Conservation (phyloP, 768 basidiomycete genomes). For the Tremella yokohamensis region DNA sequence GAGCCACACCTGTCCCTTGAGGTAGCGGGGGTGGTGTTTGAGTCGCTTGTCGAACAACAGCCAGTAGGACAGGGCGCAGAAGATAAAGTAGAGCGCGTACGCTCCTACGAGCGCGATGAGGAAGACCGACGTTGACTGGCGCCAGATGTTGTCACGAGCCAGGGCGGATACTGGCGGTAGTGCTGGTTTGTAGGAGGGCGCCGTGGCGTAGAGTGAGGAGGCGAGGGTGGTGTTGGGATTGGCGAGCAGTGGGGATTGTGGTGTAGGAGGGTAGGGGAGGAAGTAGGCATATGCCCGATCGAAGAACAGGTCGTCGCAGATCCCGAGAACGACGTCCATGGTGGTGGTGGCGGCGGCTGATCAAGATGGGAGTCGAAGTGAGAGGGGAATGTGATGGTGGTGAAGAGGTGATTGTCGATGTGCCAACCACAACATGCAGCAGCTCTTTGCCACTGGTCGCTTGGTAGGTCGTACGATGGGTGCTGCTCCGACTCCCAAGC, state of each 20-base stretch:
- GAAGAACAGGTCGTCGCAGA: constrained; percentile 68
- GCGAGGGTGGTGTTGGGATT: constrained; percentile 25
- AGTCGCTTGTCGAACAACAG: constrained; percentile 88
- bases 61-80: constrained; percentile 77
- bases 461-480: no score
- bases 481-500: no score
- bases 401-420: no score
- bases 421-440: no score
- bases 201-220: constrained; percentile 30
- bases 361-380: no score
- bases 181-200: constrained; percentile 48
- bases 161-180: constrained; percentile 24
- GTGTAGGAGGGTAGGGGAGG: constrained; percentile 56
- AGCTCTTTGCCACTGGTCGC: no score
- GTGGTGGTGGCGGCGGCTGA: constrained; percentile 7
- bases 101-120: constrained; percentile 75
- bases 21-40: constrained; percentile 92
- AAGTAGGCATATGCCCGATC: constrained; percentile 75
- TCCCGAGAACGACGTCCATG: constrained; percentile 80
- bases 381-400: no score
- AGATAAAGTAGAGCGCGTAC: constrained; percentile 77
- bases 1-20: constrained; percentile 69
- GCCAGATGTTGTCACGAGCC: constrained; percentile 70
- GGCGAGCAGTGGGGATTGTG: constrained; percentile 12
- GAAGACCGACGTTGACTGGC: constrained; percentile 70